Evolutionary conservation across 179 eudicot species (phyloP).

Genomic region (Beta corolliflora): DNA sequence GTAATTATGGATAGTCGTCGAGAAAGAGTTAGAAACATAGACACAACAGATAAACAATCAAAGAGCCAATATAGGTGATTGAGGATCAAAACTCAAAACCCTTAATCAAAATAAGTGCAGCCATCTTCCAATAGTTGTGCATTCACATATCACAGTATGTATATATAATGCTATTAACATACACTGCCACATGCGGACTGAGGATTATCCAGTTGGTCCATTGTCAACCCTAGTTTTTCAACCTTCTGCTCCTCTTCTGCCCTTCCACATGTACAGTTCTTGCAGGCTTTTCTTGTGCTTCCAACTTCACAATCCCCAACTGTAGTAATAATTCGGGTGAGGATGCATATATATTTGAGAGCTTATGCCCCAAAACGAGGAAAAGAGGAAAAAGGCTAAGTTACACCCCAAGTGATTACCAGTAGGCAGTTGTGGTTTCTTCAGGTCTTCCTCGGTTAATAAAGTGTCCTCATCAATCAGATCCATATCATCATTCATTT

Average conservation of each 20-base stretch:
- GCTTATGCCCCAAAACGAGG: not conserved
- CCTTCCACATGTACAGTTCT: slow-evolving; percentile 93
- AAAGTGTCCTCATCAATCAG: slow-evolving; percentile 94
- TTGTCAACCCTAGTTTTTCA: slow-evolving; percentile 64
- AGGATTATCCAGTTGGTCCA: slow-evolving; percentile 76
- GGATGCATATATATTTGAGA: slow-evolving; percentile 1
- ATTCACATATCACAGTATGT: not conserved
- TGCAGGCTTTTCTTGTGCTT: slow-evolving; percentile 87
- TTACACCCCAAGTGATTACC: slow-evolving; percentile 38
- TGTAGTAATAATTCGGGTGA: slow-evolving; percentile 26
- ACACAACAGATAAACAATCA: not conserved
- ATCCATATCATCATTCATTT: slow-evolving; percentile 76
- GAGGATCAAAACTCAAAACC: not conserved
- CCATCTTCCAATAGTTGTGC: not conserved
- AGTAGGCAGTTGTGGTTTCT: slow-evolving; percentile 70
- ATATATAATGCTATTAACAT: slow-evolving; percentile 32
- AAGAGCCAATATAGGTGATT: not conserved
- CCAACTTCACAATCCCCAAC: slow-evolving; percentile 93
- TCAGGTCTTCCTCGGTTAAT: slow-evolving; percentile 84
- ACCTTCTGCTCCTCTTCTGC: slow-evolving; percentile 93
- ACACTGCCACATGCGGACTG: slow-evolving; percentile 95
- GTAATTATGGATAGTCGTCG: slow-evolving; percentile 21
- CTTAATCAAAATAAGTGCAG: not conserved
- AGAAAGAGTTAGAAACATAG: not conserved
- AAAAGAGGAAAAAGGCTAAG: not conserved